phyloP scores from a whole-genome alignment of 2,329 filamentous ascomycete species.

The Diaporthe velutina region DNA sequence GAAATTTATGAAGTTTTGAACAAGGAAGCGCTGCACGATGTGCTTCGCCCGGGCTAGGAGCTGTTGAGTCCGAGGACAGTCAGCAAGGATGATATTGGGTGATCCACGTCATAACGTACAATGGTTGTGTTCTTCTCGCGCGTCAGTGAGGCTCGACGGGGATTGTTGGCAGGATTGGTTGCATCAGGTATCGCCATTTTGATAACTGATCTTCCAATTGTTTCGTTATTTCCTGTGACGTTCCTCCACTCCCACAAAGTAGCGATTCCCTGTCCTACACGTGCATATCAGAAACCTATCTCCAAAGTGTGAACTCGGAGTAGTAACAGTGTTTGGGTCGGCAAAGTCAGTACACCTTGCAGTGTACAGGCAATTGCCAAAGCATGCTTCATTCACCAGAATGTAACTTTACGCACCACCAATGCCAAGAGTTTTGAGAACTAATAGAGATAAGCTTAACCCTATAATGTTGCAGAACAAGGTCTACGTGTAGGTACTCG shows the following conservation, averaged over 20 bases:
- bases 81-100: neutral
- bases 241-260: neutral
- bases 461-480: neutral
- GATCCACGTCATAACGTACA: neutral
- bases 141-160: neutral
- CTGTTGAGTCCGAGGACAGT: neutral
- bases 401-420: neutral
- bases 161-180: neutral
- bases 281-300: neutral
- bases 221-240: neutral
- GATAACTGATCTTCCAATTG: neutral
- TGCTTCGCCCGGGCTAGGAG: conserved; percentile 11
- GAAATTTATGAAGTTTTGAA: neutral
- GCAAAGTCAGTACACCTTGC: too few species aligned
- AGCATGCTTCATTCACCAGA: neutral
- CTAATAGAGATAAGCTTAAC: neutral
- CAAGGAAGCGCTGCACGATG: conserved; percentile 9
- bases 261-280: neutral
- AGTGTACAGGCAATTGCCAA: neutral
- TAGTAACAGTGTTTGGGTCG: neutral
- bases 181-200: neutral
- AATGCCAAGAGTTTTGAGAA: neutral
- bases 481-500: too few species aligned
- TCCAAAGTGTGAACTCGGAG: neutral
- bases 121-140: neutral